Conservation (phyloP, 495 filamentous ascomycete genomes). For the Pseudotulostoma volvatum region DNA sequence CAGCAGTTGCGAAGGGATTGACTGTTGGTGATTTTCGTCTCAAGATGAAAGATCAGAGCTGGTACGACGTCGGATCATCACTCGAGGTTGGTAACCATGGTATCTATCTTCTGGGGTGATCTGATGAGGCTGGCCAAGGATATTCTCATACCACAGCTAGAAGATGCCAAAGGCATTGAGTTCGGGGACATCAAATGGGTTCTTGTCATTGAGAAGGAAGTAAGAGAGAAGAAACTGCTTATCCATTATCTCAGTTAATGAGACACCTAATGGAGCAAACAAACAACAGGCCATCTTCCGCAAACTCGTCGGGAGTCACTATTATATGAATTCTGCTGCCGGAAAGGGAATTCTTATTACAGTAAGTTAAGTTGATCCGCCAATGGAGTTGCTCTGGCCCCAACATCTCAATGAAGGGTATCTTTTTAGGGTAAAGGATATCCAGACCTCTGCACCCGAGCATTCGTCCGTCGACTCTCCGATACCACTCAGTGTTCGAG, state of each 20-base stretch:
- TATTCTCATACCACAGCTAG: constrained; percentile 44
- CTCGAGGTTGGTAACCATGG: constrained; percentile 4
- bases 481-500: constrained; percentile 9
- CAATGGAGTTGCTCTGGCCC: too few species aligned
- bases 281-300: constrained; percentile 81
- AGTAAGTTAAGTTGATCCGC: too few species aligned
- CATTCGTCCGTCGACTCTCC: constrained; percentile 35
- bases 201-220: constrained; percentile 86
- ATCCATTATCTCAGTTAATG: too few species aligned
- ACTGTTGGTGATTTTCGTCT: constrained; percentile 38
- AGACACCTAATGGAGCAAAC: too few species aligned
- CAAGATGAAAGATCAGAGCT: constrained; percentile 13
- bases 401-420: too few species aligned
- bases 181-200: constrained; percentile 48
- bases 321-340: constrained; percentile 31
- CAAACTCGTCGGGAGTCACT: constrained; percentile 38
- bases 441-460: constrained; percentile 67
- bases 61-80: constrained; percentile 11
- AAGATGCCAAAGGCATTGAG: constrained; percentile 36
- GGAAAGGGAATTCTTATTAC: constrained; percentile 55
- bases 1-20: constrained; percentile 55
- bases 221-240: too few species aligned
- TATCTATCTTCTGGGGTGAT: not conserved
- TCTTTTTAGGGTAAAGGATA: constrained; percentile 66
- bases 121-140: constrained; percentile 31